These are phyloP conservation scores for Xerocomellus dryophilus DNA, from an alignment of 768 basidiomycete genomes.

Conservation along the genomic window DNA sequence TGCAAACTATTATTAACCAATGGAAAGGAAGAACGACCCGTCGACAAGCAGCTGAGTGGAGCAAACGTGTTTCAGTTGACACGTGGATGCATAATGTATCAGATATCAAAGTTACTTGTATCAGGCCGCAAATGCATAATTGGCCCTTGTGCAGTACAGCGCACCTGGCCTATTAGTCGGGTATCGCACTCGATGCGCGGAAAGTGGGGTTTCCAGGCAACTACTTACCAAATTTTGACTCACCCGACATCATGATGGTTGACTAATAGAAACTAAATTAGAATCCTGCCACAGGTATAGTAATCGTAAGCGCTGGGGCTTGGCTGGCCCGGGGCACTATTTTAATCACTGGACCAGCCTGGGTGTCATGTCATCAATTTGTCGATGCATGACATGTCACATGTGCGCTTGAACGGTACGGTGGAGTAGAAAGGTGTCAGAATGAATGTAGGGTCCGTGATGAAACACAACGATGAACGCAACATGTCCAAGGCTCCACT, in stretches of 20 bases:
- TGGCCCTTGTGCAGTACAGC: neutral
- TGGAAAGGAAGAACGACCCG: neutral
- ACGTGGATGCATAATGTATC: neutral
- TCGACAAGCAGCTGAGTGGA: slow-evolving; percentile 22
- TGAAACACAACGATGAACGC: neutral
- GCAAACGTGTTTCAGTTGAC: slow-evolving; percentile 21
- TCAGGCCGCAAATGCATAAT: neutral
- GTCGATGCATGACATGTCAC: neutral
- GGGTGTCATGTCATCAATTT: neutral
- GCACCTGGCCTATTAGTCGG: neutral
- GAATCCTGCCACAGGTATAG: neutral
- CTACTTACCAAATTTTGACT: neutral
- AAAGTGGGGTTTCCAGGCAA: neutral
- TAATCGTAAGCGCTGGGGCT: neutral
- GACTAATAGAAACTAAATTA: neutral
- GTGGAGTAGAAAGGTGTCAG: neutral
- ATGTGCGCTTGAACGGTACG: neutral
- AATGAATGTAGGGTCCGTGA: neutral
- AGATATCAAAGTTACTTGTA: neutral
- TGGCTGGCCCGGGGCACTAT: too few relatives aligned
- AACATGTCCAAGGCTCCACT: neutral
- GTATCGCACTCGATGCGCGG: neutral
- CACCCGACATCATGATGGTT: neutral
- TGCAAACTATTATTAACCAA: slow-evolving; percentile 5
- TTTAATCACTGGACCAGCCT: neutral